Conservation (phyloP, 139 green algal genomes). For the Edaphochlamys debaryana region DNA sequence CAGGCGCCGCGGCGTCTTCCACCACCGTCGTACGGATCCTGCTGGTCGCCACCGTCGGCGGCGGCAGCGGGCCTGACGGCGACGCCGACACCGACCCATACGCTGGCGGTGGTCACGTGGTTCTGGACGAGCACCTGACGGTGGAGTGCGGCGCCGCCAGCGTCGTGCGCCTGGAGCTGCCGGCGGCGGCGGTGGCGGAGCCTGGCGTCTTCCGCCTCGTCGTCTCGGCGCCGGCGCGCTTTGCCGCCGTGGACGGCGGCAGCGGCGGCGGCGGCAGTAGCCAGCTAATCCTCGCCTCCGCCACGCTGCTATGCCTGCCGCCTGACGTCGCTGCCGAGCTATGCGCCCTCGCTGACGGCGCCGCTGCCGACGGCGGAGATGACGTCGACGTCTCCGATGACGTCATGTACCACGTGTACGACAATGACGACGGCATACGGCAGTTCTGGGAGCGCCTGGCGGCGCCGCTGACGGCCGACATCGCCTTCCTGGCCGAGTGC, state of each 20-base stretch:
- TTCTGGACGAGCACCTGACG: not conserved
- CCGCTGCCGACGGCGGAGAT: not conserved
- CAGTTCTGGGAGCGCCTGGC: conserved; percentile 8
- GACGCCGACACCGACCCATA: too few relatives aligned
- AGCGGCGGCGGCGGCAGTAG: not conserved
- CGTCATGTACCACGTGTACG: too few relatives aligned
- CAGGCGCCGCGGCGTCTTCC: too few relatives aligned
- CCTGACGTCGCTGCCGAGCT: not conserved
- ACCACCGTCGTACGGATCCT: conserved; percentile 9
- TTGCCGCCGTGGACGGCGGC: not conserved
- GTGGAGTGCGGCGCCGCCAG: conserved; percentile 2
- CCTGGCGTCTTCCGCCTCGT: not conserved
- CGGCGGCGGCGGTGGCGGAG: not conserved
- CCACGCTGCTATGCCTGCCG: conserved; percentile 1
- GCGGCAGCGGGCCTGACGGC: too few relatives aligned
- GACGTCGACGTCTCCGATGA: too few relatives aligned
- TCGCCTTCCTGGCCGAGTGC: conserved; percentile 10
- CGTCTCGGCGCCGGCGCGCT: not conserved
- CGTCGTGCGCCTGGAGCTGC: not conserved
- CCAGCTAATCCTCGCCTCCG: not conserved
- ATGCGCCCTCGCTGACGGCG: not conserved
- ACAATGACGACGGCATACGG: too few relatives aligned
- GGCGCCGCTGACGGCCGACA: not conserved
- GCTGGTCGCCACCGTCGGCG: not conserved
- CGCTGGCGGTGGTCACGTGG: not conserved